These are phyloP conservation scores for Cystofilobasidium ferigula DNA, from an alignment of 768 basidiomycete species.

Conservation along the genomic window DNA sequence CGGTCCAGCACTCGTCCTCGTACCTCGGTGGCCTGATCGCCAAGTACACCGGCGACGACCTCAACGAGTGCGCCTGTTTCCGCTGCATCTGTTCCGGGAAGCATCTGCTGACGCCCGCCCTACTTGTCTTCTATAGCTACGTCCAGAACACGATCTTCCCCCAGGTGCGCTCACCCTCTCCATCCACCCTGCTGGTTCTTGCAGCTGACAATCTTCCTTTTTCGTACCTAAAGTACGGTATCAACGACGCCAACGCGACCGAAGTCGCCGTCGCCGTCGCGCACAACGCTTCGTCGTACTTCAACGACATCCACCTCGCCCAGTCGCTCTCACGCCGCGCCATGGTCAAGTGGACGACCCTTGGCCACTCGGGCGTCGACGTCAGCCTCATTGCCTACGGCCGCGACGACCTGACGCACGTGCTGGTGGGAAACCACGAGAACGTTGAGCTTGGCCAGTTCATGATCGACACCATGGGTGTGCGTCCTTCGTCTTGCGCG, in stretches of 20 bases:
- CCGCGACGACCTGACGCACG: constrained; percentile 2
- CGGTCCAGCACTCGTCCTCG: constrained; percentile 1
- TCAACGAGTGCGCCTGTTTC: background rate
- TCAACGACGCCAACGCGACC: constrained; percentile 20
- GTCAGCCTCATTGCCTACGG: constrained; percentile 21
- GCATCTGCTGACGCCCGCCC: too few relatives aligned
- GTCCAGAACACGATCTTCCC: constrained; percentile 23
- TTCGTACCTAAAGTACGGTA: too few relatives aligned
- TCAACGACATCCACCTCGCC: constrained; percentile 19
- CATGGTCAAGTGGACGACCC: constrained; percentile 11
- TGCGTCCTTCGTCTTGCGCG: too few relatives aligned
- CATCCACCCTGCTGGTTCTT: too few relatives aligned
- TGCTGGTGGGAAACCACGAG: constrained; percentile 12
- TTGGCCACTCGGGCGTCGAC: constrained; percentile 14
- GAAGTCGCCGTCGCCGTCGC: constrained; percentile 16
- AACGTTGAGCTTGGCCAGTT: constrained; percentile 19
- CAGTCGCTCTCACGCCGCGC: constrained; percentile 16
- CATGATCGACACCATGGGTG: constrained; percentile 12
- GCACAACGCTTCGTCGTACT: constrained; percentile 6
- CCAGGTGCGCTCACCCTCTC: too few relatives aligned
- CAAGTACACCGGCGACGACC: constrained; percentile 14
- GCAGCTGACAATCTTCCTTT: too few relatives aligned
- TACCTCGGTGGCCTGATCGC: constrained; percentile 7
- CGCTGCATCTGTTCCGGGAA: background rate
- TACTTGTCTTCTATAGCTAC: background rate